Evolutionary conservation across 805 yeast species (phyloP).

Genomic region (Yarrowia bubula): DNA sequence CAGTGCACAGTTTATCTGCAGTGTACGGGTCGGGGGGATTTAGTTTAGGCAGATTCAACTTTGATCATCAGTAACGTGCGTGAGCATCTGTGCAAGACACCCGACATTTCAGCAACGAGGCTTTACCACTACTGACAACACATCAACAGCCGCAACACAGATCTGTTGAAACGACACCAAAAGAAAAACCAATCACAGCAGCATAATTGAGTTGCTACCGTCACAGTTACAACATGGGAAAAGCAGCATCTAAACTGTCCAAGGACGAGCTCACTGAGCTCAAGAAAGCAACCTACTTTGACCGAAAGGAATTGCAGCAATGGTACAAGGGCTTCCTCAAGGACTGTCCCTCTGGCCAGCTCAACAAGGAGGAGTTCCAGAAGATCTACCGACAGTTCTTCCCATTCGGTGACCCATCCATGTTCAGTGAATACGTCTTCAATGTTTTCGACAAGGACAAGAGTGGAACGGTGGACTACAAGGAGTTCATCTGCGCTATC

Average conservation of each 20-base stretch:
- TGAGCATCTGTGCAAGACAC: conserved; percentile 52
- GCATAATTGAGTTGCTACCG: background rate
- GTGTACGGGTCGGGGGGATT: conserved; percentile 8
- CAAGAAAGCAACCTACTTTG: conserved; percentile 84
- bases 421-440: conserved; percentile 84
- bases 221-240: conserved; percentile 63
- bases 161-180: background rate
- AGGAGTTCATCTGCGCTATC: conserved; percentile 85
- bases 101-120: conserved; percentile 54
- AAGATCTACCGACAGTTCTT: conserved; percentile 94
- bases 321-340: conserved; percentile 96
- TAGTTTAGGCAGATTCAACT: conserved; percentile 32
- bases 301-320: conserved; percentile 90
- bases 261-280: conserved; percentile 84
- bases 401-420: conserved; percentile 96
- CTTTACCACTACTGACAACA: conserved; percentile 33
- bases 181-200: background rate
- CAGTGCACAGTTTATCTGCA: background rate
- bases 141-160: background rate
- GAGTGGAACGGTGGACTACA: conserved; percentile 81
- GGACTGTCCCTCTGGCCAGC: conserved; percentile 90
- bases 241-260: conserved; percentile 86
- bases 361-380: conserved; percentile 81
- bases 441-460: conserved; percentile 82
- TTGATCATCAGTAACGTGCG: conserved; percentile 42